Evolutionary conservation across 352 stramenopile species (phyloP).

Genomic region (Phytophthora citrophthora): DNA sequence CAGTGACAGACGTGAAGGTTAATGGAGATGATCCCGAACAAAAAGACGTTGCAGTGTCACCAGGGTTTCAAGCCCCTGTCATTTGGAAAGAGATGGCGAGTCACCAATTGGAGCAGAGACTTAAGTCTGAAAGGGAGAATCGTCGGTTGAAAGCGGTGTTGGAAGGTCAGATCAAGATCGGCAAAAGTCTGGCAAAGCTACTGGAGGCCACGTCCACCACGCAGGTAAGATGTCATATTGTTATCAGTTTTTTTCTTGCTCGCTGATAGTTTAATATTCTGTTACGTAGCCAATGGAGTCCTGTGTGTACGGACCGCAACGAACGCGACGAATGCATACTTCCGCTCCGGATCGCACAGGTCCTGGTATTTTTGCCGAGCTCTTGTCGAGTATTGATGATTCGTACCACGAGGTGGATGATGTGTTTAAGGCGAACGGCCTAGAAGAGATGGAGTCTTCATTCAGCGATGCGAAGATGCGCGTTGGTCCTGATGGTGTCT

Average conservation of each 20-base stretch:
- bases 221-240: conserved; percentile 8
- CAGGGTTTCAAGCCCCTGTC: conserved; percentile 7
- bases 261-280: neutral
- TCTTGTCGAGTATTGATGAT: conserved; percentile 40
- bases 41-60: neutral
- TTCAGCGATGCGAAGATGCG: conserved; percentile 50
- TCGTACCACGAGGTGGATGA: conserved; percentile 46
- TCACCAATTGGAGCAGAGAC: conserved; percentile 47
- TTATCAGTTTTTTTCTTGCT: conserved; percentile 1
- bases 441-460: conserved; percentile 35
- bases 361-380: conserved; percentile 39
- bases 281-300: conserved; percentile 38
- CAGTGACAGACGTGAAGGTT: neutral
- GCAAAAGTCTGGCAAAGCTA: conserved; percentile 53
- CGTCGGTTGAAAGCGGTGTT: conserved; percentile 55
- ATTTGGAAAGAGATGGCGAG: conserved; percentile 53
- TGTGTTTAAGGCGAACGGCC: conserved; percentile 41
- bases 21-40: neutral
- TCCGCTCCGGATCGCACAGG: conserved; percentile 34
- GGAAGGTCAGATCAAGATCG: conserved; percentile 70
- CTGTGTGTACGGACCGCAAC: conserved; percentile 24
- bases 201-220: conserved; percentile 40
- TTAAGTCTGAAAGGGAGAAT: conserved; percentile 66
- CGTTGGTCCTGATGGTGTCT: conserved; percentile 34
- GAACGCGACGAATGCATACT: conserved; percentile 34